Evolutionary conservation across 345 rosid species (phyloP).

Genomic region (Carallia brachiata): DNA sequence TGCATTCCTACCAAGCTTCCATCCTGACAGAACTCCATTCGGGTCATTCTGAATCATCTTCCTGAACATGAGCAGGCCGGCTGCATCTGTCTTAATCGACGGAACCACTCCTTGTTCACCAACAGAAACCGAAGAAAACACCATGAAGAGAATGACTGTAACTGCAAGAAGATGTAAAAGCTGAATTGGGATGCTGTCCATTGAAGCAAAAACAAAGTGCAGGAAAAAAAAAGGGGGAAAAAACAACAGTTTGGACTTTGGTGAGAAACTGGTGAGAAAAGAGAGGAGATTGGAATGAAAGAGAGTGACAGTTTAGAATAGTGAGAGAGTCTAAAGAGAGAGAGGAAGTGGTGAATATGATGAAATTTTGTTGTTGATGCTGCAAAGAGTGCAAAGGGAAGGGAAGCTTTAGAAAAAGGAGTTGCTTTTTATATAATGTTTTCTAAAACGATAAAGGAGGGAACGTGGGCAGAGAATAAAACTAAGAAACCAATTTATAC

Average conservation of each 20-base stretch:
- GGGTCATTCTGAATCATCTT: constrained; percentile 67
- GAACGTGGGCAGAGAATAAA: constrained; percentile 47
- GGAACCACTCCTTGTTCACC: constrained; percentile 26
- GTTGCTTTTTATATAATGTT: constrained; percentile 17
- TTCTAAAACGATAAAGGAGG: constrained; percentile 24
- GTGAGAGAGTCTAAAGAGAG: constrained; percentile 3
- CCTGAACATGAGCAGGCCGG: constrained; percentile 65
- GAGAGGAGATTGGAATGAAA: constrained; percentile 14
- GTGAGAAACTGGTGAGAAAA: constrained; percentile 19
- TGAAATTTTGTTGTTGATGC: constrained; percentile 37
- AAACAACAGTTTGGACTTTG: neutral
- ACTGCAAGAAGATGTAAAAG: constrained; percentile 35
- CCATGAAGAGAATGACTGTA: constrained; percentile 21
- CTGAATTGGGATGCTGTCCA: constrained; percentile 45
- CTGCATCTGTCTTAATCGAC: constrained; percentile 69
- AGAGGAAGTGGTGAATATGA: constrained; percentile 42
- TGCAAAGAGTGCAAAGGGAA: constrained; percentile 27
- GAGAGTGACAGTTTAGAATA: neutral
- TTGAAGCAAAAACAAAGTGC: constrained; percentile 33
- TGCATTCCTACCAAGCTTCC: constrained; percentile 52
- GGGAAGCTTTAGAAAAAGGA: constrained; percentile 41
- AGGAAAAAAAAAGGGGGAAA: constrained; percentile 4
- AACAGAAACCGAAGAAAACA: constrained; percentile 31
- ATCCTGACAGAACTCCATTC: constrained; percentile 51
- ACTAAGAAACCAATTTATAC: constrained; percentile 6